phyloP scores from a whole-genome alignment of 2,329 filamentous ascomycete species.

The Acrodontium crateriforme region DNA sequence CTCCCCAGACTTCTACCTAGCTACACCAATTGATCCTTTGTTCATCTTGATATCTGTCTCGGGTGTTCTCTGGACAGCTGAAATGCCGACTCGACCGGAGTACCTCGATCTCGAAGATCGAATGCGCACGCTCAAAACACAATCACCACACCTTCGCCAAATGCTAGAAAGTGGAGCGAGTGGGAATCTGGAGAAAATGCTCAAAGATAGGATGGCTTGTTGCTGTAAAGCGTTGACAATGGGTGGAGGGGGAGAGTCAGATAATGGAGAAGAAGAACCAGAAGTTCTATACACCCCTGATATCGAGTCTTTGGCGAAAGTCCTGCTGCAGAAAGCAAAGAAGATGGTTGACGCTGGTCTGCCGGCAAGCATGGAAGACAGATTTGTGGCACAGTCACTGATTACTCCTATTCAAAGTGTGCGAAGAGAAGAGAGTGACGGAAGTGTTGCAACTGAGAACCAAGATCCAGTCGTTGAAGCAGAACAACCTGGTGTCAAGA shows the following conservation, averaged over 20 bases:
- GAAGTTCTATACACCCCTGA: conserved; percentile 76
- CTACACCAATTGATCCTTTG: conserved; percentile 69
- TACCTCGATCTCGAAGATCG: conserved; percentile 52
- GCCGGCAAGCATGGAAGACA: conserved; percentile 71
- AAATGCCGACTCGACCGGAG: conserved; percentile 6
- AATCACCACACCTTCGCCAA: conserved; percentile 44
- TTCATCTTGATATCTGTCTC: conserved; percentile 64
- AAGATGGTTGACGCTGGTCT: conserved; percentile 51
- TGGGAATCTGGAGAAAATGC: conserved; percentile 30
- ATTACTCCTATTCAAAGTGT: conserved; percentile 63
- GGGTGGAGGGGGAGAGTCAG: too few species aligned
- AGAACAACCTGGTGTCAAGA: conserved; percentile 8
- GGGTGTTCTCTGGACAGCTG: not conserved
- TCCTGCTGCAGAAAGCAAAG: conserved; percentile 58
- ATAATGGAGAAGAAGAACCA: conserved; percentile 77
- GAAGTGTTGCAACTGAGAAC: conserved; percentile 18
- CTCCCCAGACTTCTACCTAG: conserved; percentile 62
- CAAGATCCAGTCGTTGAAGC: conserved; percentile 5
- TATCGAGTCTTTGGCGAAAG: conserved; percentile 51
- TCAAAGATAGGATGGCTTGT: conserved; percentile 42
- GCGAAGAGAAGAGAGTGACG: conserved; percentile 40
- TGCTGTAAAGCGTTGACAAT: conserved; percentile 49
- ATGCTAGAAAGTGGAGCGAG: conserved; percentile 29
- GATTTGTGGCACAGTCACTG: conserved; percentile 62
- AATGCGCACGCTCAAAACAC: conserved; percentile 46